Evolutionary conservation across 1,284 basidiomycete genomes (phyloP).

Genomic region (Cryptococcus sp.): DNA sequence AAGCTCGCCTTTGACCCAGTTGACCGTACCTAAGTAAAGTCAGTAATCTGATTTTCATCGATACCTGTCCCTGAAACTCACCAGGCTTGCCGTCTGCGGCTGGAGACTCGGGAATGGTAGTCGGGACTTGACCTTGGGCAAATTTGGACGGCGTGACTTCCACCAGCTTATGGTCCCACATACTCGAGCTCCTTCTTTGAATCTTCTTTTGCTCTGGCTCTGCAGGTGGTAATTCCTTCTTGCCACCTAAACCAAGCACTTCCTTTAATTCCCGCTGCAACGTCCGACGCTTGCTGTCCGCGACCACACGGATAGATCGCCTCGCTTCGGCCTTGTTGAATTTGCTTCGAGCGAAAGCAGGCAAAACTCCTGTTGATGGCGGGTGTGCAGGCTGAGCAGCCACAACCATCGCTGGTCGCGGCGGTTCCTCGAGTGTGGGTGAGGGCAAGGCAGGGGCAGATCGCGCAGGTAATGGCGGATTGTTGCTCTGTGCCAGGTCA

Average conservation of each 20-base stretch:
- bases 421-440: background rate
- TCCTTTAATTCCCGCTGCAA: conserved; percentile 55
- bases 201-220: conserved; percentile 51
- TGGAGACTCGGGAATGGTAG: conserved; percentile 50
- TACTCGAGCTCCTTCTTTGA: conserved; percentile 65
- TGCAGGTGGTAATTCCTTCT: conserved; percentile 34
- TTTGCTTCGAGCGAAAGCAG: conserved; percentile 10
- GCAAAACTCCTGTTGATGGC: background rate
- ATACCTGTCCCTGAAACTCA: conserved; percentile 50
- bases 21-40: conserved; percentile 74
- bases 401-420: background rate
- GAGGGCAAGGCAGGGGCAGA: background rate
- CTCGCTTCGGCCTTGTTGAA: conserved; percentile 59
- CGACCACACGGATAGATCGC: conserved; percentile 84
- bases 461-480: conserved; percentile 35
- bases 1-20: conserved; percentile 96
- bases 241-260: conserved; percentile 14
- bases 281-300: conserved; percentile 53
- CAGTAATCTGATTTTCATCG: background rate
- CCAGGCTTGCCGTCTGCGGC: conserved; percentile 43
- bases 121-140: conserved; percentile 50
- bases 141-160: conserved; percentile 77
- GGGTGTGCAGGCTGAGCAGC: background rate
- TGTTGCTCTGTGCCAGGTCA: conserved; percentile 34
- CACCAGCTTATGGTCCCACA: conserved; percentile 92